These are phyloP conservation scores for Apiospora malaysiana DNA, from an alignment of 2,329 filamentous ascomycete species.

Conservation along the genomic window DNA sequence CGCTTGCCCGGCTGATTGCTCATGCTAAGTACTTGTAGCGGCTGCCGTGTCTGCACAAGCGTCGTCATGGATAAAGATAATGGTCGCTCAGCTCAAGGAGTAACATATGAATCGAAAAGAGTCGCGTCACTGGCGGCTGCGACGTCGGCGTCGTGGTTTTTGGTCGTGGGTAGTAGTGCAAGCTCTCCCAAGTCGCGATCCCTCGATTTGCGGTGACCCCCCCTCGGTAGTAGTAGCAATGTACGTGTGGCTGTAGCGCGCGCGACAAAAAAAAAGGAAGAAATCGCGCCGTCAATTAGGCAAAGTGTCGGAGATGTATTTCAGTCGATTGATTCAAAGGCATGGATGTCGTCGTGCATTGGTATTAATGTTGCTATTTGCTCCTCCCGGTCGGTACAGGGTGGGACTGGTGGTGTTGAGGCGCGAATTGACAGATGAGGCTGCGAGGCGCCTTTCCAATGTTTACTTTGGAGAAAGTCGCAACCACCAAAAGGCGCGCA, in stretches of 20 bases:
- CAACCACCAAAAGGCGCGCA: constrained; percentile 1
- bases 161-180: neutral
- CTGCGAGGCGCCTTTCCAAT: constrained; percentile 14
- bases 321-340: constrained; percentile 14
- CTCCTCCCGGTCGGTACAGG: neutral
- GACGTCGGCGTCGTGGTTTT: neutral
- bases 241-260: neutral
- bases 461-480: constrained; percentile 16
- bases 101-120: neutral
- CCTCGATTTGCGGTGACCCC: neutral
- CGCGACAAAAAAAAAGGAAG: constrained; percentile 3
- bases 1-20: constrained; percentile 62
- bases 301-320: constrained; percentile 9
- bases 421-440: constrained; percentile 22
- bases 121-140: constrained; percentile 7
- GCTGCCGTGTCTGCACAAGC: constrained; percentile 67
- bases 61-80: constrained; percentile 69
- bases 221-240: neutral
- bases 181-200: constrained; percentile 12
- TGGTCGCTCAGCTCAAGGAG: constrained; percentile 2
- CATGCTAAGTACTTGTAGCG: constrained; percentile 73
- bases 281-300: constrained; percentile 12
- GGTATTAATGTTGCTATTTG: constrained; percentile 18
- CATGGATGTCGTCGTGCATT: constrained; percentile 15
- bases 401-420: constrained; percentile 19